A percentile compares a stretch with the other conserved stretches of the same genome.
These are phyloP conservation scores for Macrophomina tecta DNA, from an alignment of 2,329 filamentous ascomycete species.

Conservation along the genomic window DNA sequence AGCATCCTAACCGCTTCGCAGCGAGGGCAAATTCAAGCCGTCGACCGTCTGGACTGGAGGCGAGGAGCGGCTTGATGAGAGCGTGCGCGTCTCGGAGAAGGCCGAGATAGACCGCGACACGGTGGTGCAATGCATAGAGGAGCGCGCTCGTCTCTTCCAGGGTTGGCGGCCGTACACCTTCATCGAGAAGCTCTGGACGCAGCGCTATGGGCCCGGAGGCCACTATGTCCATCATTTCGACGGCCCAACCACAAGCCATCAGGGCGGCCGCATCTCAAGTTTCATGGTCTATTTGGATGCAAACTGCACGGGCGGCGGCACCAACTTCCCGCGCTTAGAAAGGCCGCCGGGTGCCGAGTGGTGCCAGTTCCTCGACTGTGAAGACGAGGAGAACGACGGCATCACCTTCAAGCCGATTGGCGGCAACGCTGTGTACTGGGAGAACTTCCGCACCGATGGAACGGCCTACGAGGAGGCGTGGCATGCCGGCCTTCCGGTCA, in stretches of 20 bases:
- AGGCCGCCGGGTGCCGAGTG: constrained; percentile 54
- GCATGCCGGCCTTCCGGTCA: constrained; percentile 66
- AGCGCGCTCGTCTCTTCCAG: constrained; percentile 64
- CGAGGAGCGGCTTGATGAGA: constrained; percentile 54
- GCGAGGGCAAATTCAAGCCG: constrained; percentile 57
- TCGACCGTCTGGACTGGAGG: constrained; percentile 61
- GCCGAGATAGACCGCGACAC: constrained; percentile 48
- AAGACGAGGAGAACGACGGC: constrained; percentile 47
- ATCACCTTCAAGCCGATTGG: constrained; percentile 64
- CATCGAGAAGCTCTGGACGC: constrained; percentile 66
- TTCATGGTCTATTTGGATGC: constrained; percentile 67
- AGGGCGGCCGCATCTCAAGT: constrained; percentile 53
- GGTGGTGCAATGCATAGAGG: constrained; percentile 64
- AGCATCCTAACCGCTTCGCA: constrained; percentile 33
- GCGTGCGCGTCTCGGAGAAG: constrained; percentile 61
- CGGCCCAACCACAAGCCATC: constrained; percentile 27
- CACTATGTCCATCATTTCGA: constrained; percentile 68
- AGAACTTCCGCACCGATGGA: constrained; percentile 63
- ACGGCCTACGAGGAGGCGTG: constrained; percentile 64
- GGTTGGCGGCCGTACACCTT: constrained; percentile 65
- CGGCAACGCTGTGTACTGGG: constrained; percentile 68
- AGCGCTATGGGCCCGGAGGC: constrained; percentile 63
- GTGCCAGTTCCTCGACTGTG: constrained; percentile 65
- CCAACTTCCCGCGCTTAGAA: constrained; percentile 62
- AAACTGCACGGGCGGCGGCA: constrained; percentile 63